Evolutionary conservation across 768 basidiomycete genomes (phyloP), one percentile per base, ranked within the genome.

Genomic region (Phanerochaete carnosa): DNA sequence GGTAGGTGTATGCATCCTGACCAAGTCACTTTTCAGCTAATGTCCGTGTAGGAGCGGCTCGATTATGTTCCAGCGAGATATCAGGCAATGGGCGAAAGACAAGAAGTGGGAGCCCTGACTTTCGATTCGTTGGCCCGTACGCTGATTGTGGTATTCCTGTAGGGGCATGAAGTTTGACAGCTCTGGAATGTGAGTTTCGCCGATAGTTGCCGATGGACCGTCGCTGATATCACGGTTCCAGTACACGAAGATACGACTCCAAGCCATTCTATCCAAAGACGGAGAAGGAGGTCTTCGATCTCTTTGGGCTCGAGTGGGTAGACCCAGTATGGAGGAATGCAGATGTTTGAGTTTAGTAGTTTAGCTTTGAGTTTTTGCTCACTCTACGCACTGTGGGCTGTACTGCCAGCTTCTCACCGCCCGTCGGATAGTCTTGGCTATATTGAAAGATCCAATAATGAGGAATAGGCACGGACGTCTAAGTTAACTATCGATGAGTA

Each of bases 81-180:
- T 97, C 53, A 80, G 91, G 62, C 73, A 83, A 15, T 90, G 86
- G 83, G 88, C 89, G 1, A 90, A 90, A 67, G 73, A 79, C 45
- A 70, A 77, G 64, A 82, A 74, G 88, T 86, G 64, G 29, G 77
- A 59, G n/a, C 43, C 8, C 45, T 30, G 2, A 28, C 46, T n/a
- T 5, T n/a, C 39, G 12, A 25, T 26, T 29, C 26, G 25, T 7
- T 59, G 25, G 9, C 56, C 22, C 16, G 33, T 32, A 57, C 1
- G 43, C 53, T 62, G 32, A 53, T 32, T 7, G 58, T n/a, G 47
- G 25, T n/a, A n/a, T n/a, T 60, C 56, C 26, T 51, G 0, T 55
- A 90, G 90, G 62, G 88, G 87, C n/a, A 70, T 91, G 69, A 92
- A 90, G 69, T 94, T 94, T 62, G 90, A 93, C 71, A 92, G 89